Conservation (phyloP, 495 filamentous ascomycete species). For the Hypoxylon rickii region DNA sequence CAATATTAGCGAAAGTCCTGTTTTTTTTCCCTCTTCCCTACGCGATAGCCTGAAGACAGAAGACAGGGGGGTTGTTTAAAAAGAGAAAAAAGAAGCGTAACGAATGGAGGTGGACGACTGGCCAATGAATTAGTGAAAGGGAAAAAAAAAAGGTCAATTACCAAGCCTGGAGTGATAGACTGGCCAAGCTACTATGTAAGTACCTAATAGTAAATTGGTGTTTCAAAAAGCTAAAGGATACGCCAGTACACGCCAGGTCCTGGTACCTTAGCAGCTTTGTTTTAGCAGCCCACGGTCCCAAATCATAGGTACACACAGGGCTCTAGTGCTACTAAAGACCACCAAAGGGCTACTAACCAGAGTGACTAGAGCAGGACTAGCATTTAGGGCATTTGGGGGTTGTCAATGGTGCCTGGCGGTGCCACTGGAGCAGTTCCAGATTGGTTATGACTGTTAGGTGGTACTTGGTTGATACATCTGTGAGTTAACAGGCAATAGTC, state of each 20-base stretch:
- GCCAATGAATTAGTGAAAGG: slow-evolving; percentile 11
- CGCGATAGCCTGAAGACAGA: slow-evolving; percentile 2
- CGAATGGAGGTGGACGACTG: slow-evolving; percentile 24
- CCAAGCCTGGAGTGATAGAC: slow-evolving; percentile 16
- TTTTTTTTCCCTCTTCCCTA: not conserved
- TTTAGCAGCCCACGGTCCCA: slow-evolving; percentile 13
- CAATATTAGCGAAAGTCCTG: not conserved
- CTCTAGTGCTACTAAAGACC: no score
- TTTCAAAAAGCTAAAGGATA: slow-evolving; percentile 31
- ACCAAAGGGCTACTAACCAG: no score
- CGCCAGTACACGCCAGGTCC: slow-evolving; percentile 5
- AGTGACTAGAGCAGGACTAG: no score
- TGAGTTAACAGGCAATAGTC: no score
- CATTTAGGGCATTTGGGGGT: not conserved
- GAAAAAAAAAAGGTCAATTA: not conserved
- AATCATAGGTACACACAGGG: slow-evolving; percentile 21
- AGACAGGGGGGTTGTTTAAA: not conserved
- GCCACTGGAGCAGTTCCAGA: no score
- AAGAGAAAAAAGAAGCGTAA: slow-evolving; percentile 12
- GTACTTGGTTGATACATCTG: no score
- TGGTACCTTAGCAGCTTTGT: no score
- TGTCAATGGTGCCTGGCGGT: no score
- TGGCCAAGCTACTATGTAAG: slow-evolving; percentile 27
- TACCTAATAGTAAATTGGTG: slow-evolving; percentile 27
- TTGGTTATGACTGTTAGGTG: no score